Evolutionary conservation across 2,329 filamentous ascomycete genomes (phyloP), one percentile per base, ranked within the genome.

Genomic region (Venturia oleaginea): DNA sequence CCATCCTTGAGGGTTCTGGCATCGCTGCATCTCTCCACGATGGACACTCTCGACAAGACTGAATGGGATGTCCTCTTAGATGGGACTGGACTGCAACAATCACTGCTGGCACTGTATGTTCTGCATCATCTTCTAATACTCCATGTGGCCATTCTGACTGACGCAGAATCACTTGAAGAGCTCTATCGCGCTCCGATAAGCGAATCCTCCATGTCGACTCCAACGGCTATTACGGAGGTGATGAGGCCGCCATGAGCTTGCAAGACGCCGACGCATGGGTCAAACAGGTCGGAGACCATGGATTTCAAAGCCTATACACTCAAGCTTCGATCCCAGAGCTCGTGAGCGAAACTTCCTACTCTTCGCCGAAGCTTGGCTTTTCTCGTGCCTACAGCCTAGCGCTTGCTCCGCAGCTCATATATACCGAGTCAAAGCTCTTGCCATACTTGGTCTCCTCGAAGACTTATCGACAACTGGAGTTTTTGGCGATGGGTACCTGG

Each of bases 401-500:
- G 1, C 81, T 97, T 11, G 89, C 91, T 24, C 92, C 94, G 7
- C 90, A 95, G 71, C 80, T 97, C 67, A 86, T 97, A 63, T 94
- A 97, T 75, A 85, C 90, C 11, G 87, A 88, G 63, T 96, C 92
- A 2, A 81, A 84, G 68, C 82, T 97, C 40, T 80, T 97, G 5
- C 84, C 86, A 10, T 84, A 87, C 70, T 84, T 97, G 19, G 90
- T 97, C n/a, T 91, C 92, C 2, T 96, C 93, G 7, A 89, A 87
- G 69, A 89, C 92, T 15, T 93, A 93, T 72, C 85, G 88, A 27
- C 92, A 97, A 77, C 83, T 99, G 59, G 93, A 97, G 73, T 97
- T 97, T 70, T 84, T 94, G 67, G 91, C 93, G 34, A 90, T 97
- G 32, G 93, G 93, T 32, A 93, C 90, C 65, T 97, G 93, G 85